A percentile compares a stretch with the other conserved stretches of the same genome.
Evolutionary conservation across 1,139 yeast species (phyloP).

Genomic region (Debaryomyces nepalensis): DNA sequence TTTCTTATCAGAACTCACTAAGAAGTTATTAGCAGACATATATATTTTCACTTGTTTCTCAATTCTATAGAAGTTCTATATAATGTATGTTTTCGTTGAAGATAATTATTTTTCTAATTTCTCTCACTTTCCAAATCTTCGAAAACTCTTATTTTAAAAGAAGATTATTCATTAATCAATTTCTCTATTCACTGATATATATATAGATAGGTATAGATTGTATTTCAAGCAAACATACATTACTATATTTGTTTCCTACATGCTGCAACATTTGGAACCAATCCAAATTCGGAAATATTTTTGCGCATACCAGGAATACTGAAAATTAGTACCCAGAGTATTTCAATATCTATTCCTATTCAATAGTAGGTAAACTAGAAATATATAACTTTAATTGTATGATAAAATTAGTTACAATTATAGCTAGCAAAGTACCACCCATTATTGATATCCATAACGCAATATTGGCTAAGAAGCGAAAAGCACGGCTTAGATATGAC

Average conservation of each 20-base stretch:
- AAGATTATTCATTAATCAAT: no score
- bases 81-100: no score
- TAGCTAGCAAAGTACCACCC: constrained; percentile 13
- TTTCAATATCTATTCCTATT: neutral
- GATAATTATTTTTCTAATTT: no score
- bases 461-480: constrained; percentile 2
- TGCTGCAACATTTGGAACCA: constrained; percentile 5
- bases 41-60: no score
- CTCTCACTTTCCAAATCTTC: no score
- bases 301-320: constrained; percentile 1
- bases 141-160: no score
- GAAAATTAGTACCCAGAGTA: no score
- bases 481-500: neutral
- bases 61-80: no score
- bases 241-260: no score
- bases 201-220: no score
- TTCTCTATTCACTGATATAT: no score
- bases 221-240: no score
- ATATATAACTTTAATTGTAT: constrained; percentile 9
- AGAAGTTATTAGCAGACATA: neutral
- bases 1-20: neutral
- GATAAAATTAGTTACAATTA: constrained; percentile 9
- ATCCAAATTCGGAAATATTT: constrained; percentile 3
- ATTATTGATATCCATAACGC: constrained; percentile 11
- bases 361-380: neutral